Base-by-base conservation (phyloP, 495 filamentous ascomycete species). In the Penicillium cosmopolitanum region DNA sequence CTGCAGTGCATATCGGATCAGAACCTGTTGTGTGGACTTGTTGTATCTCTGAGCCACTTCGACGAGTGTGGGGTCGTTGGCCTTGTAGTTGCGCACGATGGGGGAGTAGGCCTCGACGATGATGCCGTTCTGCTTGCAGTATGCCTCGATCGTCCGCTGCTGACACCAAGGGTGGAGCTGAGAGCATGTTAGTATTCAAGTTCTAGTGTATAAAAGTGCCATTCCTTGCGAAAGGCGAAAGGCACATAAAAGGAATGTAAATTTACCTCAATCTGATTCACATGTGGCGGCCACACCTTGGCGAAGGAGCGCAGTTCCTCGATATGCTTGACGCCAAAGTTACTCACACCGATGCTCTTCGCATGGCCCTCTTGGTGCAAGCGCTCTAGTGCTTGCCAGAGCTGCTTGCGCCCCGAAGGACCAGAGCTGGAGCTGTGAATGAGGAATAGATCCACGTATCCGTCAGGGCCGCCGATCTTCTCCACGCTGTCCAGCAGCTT, bases 381-480 rank as follows among this genome's bases (percentile, higher is more conserved):
- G 64, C 71, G 80, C 73, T 90, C 88, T 64, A 91, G 64, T 10
- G 85, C 87, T 61, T 81, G 74, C 87, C 87, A 91, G 70, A 90
- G 67, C 65, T 81, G 76, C 69, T 83, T 84, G 33, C 85, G 73
- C 25, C 75, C 82, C 19, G 76, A 70, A 6, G 71, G 63, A 1
- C 87, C 86, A 3, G 77, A 78, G 50, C 70, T 80, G 5, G 88
- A 80, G 57, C 76, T 83, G 64, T 91, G 89, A 59, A 92, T 88
- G 19, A 91, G 68, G 57, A 90, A 90, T 50, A 90, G 61, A 73
- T 91, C 87, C 10, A 91, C 83, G 65, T 89, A 91, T 33, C 85
- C 85, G 47, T 80, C 80, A 16, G 81, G 71, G 0, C 85, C 84
- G 9, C 69, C 76, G 43, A 91, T 81, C 65, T 83, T 86, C 51